Evolutionary conservation across 2,329 filamentous ascomycete species (phyloP).

Genomic region (Alternaria infectoria): DNA sequence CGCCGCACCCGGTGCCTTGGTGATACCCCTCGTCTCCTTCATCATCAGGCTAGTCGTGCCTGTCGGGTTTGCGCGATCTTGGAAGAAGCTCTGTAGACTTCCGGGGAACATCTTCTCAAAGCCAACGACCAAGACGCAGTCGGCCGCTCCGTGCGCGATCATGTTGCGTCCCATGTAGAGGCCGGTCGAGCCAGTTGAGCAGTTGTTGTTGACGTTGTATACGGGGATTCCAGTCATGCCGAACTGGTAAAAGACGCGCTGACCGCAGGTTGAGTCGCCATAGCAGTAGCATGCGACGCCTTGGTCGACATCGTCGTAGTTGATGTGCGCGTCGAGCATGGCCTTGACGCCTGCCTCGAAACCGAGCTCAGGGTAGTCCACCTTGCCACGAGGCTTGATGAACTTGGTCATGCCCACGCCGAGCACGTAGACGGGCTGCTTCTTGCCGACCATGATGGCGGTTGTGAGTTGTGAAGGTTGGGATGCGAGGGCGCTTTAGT

Average conservation of each 20-base stretch:
- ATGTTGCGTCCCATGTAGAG: slow-evolving; percentile 82
- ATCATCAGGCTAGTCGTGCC: slow-evolving; percentile 78
- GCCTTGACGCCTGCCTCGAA: slow-evolving; percentile 93
- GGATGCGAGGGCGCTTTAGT: neutral
- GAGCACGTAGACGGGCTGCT: slow-evolving; percentile 78
- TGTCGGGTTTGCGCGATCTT: slow-evolving; percentile 82
- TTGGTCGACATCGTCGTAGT: slow-evolving; percentile 94
- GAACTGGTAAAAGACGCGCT: slow-evolving; percentile 98
- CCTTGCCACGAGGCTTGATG: slow-evolving; percentile 93
- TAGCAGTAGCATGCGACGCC: slow-evolving; percentile 98
- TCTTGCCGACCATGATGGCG: slow-evolving; percentile 57
- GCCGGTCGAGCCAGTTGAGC: slow-evolving; percentile 92
- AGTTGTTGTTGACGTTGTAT: slow-evolving; percentile 99
- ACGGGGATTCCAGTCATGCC: slow-evolving; percentile 96
- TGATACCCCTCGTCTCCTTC: slow-evolving; percentile 78
- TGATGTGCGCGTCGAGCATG: slow-evolving; percentile 83
- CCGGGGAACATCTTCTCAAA: slow-evolving; percentile 99
- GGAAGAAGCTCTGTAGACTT: slow-evolving; percentile 81
- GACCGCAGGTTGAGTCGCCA: slow-evolving; percentile 91
- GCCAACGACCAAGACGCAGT: slow-evolving; percentile 89
- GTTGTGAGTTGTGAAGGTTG: slow-evolving; percentile 3
- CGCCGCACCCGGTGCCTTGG: slow-evolving; percentile 82
- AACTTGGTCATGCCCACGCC: slow-evolving; percentile 99
- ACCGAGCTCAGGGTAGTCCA: slow-evolving; percentile 92
- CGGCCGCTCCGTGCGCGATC: slow-evolving; percentile 78